Evolutionary conservation across 352 stramenopile species (phyloP), one percentile per base, ranked within the genome.

Genomic region (Pelagophyceae sp.): DNA sequence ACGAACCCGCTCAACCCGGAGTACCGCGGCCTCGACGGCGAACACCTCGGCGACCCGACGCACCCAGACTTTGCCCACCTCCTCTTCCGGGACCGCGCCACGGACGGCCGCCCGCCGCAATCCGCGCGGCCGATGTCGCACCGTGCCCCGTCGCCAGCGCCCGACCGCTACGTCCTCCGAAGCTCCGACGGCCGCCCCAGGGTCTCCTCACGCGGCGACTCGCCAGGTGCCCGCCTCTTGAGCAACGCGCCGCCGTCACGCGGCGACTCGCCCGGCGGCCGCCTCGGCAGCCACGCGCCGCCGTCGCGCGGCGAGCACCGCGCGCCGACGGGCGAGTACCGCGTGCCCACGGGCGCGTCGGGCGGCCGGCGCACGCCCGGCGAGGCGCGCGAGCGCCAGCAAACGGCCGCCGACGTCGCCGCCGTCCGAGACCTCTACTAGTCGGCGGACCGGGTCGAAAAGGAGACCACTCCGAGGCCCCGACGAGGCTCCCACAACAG

Each of bases 1-100:
- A 85, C 85, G 0, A 83, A 88, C 58, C 84, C 84, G 29, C 76
- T 88, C 6, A 83, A 87, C 72, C 84, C 84, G 15, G 60, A 76
- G 1, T 88, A 88, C 79, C 60, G 40, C n/a, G 79, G 65, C 58
- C 82, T 88, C 6, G 84, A 88, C 76, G 84, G 84, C 38, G 72
- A 82, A 29, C 40, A 64, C 31, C 74, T 87, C 38, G 15, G 2
- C 2, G 67, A 74, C 67, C 67, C 67, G 67, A 74, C 67, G 35
- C 2, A 74, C 35, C 67, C 67, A 11, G 67, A 74, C 67, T 74
- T 60, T 27, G 35, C 20, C 33, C 67, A 74, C 67, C 19, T 74
- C 67, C 33, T 71, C 61, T 3, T 23, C 3, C 61, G 25, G 25
- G 3, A 71, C n/a, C n/a, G n/a, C 61, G 29, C 61, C 29, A 31